These are phyloP conservation scores for Ceratobasidium sp. DNA, from an alignment of 1,284 basidiomycete species.

Conservation along the genomic window DNA sequence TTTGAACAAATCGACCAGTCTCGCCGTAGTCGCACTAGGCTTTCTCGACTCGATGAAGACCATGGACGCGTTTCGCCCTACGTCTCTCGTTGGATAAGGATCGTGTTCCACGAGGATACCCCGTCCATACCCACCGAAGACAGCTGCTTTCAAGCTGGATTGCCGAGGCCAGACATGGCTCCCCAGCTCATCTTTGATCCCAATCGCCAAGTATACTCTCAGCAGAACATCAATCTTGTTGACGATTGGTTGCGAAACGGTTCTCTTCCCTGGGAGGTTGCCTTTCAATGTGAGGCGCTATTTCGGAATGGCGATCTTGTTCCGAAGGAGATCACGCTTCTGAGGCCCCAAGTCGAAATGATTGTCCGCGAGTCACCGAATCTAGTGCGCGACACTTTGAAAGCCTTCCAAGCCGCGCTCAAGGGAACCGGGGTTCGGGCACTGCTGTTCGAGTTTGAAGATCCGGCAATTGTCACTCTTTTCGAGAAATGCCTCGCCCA, in stretches of 20 bases:
- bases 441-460: background rate
- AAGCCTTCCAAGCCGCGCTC: background rate
- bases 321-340: slow-evolving; percentile 38
- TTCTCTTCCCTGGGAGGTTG: slow-evolving; percentile 41
- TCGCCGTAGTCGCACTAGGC: slow-evolving; percentile 9
- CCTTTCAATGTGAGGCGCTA: no score
- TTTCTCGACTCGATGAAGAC: slow-evolving; percentile 8
- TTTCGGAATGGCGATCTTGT: slow-evolving; percentile 42
- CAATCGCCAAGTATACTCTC: background rate
- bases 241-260: background rate
- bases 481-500: background rate
- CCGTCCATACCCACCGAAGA: slow-evolving; percentile 6
- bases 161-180: slow-evolving; percentile 8
- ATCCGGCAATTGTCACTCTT: slow-evolving; percentile 5
- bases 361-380: background rate
- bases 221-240: background rate
- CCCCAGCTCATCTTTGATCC: background rate
- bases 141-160: slow-evolving; percentile 2
- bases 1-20: slow-evolving; percentile 15
- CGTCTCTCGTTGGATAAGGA: slow-evolving; percentile 13
- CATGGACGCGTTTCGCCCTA: slow-evolving; percentile 42
- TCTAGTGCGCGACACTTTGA: slow-evolving; percentile 14
- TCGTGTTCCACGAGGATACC: slow-evolving; percentile 14
- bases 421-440: background rate
- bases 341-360: slow-evolving; percentile 1